phyloP scores from a whole-genome alignment of 2,329 filamentous ascomycete genomes.

The Fusarium guadeloupense region DNA sequence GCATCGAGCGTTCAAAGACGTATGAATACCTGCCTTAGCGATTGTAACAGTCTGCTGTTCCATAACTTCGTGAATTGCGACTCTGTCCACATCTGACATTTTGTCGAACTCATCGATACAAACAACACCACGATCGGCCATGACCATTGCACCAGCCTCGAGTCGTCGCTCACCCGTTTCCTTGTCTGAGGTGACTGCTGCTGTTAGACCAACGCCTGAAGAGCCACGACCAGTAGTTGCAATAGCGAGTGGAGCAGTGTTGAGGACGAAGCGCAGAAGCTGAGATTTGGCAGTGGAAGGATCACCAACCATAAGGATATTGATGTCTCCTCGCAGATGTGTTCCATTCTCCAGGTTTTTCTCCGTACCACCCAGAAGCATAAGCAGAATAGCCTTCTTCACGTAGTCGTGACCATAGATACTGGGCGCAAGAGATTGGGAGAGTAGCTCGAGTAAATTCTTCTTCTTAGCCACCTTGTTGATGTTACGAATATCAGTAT shows the following conservation, averaged over 20 bases:
- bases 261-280: constrained; percentile 93
- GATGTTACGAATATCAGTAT: constrained; percentile 97
- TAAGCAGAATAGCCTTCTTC: constrained; percentile 95
- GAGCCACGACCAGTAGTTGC: constrained; percentile 96
- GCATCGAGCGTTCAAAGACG: constrained; percentile 93
- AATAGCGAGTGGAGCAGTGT: constrained; percentile 95
- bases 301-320: constrained; percentile 98
- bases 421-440: constrained; percentile 93
- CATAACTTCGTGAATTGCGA: constrained; percentile 99
- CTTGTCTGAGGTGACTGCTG: constrained; percentile 95
- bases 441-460: constrained; percentile 90
- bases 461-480: constrained; percentile 97
- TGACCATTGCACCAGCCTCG: constrained; percentile 98
- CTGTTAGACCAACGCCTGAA: constrained; percentile 96
- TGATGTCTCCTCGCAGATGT: constrained; percentile 97
- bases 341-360: constrained; percentile 99
- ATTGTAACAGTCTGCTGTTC: constrained; percentile 99
- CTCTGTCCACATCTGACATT: constrained; percentile 98
- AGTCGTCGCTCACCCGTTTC: constrained; percentile 95
- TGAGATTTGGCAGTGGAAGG: constrained; percentile 99
- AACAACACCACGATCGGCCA: constrained; percentile 94
- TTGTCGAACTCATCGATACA: constrained; percentile 99
- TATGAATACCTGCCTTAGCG: constrained; percentile 98
- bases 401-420: constrained; percentile 98
- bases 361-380: constrained; percentile 95